Base-by-base conservation (phyloP, 129 eudicot species). In the Silybum marianum region DNA sequence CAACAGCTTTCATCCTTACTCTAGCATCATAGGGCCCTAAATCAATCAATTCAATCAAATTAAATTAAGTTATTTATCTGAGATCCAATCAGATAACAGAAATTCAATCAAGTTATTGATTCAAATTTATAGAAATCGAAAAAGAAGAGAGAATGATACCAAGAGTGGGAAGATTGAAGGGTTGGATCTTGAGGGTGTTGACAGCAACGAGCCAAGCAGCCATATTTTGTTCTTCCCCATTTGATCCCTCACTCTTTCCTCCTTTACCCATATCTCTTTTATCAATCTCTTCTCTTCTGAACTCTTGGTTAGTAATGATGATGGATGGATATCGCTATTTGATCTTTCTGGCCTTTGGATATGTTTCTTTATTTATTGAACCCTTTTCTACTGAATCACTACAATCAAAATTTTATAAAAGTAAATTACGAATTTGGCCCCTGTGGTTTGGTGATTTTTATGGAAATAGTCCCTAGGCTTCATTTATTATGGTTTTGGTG, bases 181-280 rank as follows among this genome's bases (percentile, higher is more conserved):
- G 99, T 22, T 72, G 93, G 76, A 95, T 95, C 89, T 90, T 91
- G 86, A 95, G 90, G 73, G 85, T 84, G 83, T 93, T 90, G 48
- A 92, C 80, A 4, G 95, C 93, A 40, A 88, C 80, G n/a, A 93
- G 88, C 98, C 99, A 95, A 71, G 97, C 98, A 36, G 99, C 99
- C 97, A 90, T 89, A 89, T 95, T 93, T 83, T 89, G 88, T 76
- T 88, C 89, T 79, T 71, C 84, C 0, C 62, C 84, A 71, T 69
- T 54, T 40, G 62, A 21, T 54, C 51, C 46, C 2, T 60, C 88
- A 5, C 42, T 79, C 54, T 82, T 84, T 69, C 89, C 90, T 62
- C 90, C 92, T 48, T 84, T 86, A 22, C 95, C 92, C 92, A 90
- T 90, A 4, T 63, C 65, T 78, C 4, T 32, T 78, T 2, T 78